phyloP scores from a whole-genome alignment of 1,284 basidiomycete species.

The Apiotrichum laibachii region DNA sequence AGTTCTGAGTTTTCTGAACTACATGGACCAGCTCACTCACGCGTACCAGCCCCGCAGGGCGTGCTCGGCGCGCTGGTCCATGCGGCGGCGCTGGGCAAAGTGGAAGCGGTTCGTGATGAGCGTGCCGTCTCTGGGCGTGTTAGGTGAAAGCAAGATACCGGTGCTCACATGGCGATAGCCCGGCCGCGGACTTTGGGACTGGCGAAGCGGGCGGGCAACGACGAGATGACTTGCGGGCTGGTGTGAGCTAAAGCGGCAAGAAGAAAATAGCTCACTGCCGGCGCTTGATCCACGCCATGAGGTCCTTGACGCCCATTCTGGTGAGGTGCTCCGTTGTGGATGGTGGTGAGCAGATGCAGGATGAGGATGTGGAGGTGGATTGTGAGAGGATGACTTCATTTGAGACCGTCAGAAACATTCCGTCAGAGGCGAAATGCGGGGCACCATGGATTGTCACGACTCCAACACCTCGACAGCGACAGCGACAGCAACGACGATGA shows the following conservation, averaged over 20 bases:
- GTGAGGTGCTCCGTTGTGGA: not conserved
- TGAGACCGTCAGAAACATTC: too few relatives aligned
- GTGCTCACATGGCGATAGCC: constrained; percentile 42
- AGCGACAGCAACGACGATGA: too few relatives aligned
- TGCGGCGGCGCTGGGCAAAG: constrained; percentile 32
- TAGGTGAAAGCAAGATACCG: too few relatives aligned
- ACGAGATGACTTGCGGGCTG: constrained; percentile 36
- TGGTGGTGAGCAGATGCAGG: too few relatives aligned
- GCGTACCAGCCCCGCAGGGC: constrained; percentile 47
- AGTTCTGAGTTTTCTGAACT: not conserved
- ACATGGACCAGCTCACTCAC: constrained; percentile 31
- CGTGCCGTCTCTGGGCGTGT: constrained; percentile 42
- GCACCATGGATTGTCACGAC: too few relatives aligned
- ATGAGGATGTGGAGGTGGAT: too few relatives aligned
- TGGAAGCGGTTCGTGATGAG: constrained; percentile 49
- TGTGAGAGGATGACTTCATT: too few relatives aligned
- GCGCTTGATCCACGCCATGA: constrained; percentile 39
- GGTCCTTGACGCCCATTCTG: constrained; percentile 44
- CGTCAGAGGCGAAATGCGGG: too few relatives aligned
- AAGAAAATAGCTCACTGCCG: constrained; percentile 27
- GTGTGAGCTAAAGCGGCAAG: not conserved
- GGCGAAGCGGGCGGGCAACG: constrained; percentile 35
- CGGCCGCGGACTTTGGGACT: constrained; percentile 36
- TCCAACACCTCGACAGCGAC: too few relatives aligned
- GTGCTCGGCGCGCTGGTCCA: constrained; percentile 26